Percentiles rank a stretch among this genome's conserved stretches.
Evolutionary conservation across 768 basidiomycete species (phyloP).

Genomic region (Xerocomus spinulosus): DNA sequence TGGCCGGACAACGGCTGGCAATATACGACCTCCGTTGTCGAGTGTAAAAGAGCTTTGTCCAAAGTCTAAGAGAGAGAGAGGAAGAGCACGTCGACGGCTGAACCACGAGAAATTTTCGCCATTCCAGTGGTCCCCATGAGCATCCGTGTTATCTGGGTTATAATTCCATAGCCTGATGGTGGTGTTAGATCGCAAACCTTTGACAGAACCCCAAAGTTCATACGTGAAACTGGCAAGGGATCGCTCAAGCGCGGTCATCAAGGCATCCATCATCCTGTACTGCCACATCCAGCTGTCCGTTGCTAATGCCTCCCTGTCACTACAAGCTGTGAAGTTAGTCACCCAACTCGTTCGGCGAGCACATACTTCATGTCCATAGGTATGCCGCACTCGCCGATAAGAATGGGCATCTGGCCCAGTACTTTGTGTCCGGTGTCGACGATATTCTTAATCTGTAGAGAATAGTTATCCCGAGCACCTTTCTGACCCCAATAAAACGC

Average conservation of each 20-base stretch:
- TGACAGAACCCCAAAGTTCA: constrained; percentile 29
- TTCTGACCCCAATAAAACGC: constrained; percentile 86
- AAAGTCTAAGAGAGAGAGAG: constrained; percentile 48
- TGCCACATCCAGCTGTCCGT: constrained; percentile 81
- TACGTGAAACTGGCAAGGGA: constrained; percentile 82
- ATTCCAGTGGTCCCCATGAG: constrained; percentile 84
- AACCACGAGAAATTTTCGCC: constrained; percentile 99
- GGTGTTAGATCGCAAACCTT: not conserved
- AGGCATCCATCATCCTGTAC: constrained; percentile 88
- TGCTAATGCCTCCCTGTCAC: constrained; percentile 65
- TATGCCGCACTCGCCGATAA: constrained; percentile 91
- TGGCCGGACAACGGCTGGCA: constrained; percentile 79
- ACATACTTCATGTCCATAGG: constrained; percentile 97
- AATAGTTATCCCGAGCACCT: constrained; percentile 78
- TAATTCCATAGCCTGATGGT: constrained; percentile 83
- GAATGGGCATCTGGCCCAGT: constrained; percentile 76
- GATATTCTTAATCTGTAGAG: constrained; percentile 75
- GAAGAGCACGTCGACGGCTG: constrained; percentile 55
- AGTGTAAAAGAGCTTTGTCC: constrained; percentile 63
- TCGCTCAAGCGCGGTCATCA: constrained; percentile 78
- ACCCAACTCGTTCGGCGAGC: not conserved
- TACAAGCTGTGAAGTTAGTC: constrained; percentile 24
- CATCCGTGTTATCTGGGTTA: constrained; percentile 81
- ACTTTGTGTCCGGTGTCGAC: constrained; percentile 62
- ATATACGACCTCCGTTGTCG: constrained; percentile 78